These are phyloP conservation scores for Zelopaecilomyces penicillatus DNA, from an alignment of 2,329 filamentous ascomycete genomes.

Conservation along the genomic window DNA sequence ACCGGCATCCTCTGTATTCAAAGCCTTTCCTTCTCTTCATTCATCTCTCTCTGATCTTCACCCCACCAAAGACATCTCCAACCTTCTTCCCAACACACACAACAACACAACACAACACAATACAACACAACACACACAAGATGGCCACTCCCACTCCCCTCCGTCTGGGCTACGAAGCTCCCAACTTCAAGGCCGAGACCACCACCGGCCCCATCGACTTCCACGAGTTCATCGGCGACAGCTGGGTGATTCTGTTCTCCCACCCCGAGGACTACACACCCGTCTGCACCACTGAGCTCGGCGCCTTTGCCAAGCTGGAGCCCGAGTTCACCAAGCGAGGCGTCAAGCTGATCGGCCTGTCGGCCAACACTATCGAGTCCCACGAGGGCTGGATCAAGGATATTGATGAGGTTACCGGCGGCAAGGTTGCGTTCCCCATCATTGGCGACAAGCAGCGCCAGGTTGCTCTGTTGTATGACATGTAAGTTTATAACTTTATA, in stretches of 20 bases:
- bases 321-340: conserved; percentile 79
- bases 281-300: conserved; percentile 92
- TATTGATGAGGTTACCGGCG: conserved; percentile 69
- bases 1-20: background rate
- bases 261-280: conserved; percentile 89
- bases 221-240: conserved; percentile 71
- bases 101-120: conserved; percentile 1
- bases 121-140: conserved; percentile 10
- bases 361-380: conserved; percentile 74
- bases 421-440: conserved; percentile 66
- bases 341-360: conserved; percentile 86
- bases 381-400: conserved; percentile 90
- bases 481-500: conserved; percentile 40
- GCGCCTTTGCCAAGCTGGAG: conserved; percentile 83
- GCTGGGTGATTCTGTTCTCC: conserved; percentile 76
- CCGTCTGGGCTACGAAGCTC: conserved; percentile 58
- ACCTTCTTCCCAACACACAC: background rate
- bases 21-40: background rate
- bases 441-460: conserved; percentile 73
- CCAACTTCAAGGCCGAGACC: conserved; percentile 78
- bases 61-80: background rate
- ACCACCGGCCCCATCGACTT: conserved; percentile 73
- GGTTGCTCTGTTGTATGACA: conserved; percentile 69
- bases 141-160: conserved; percentile 34
- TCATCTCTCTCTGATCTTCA: background rate